These are phyloP conservation scores for Wickerhamiella cacticola DNA, from an alignment of 805 yeast genomes.

Conservation along the genomic window DNA sequence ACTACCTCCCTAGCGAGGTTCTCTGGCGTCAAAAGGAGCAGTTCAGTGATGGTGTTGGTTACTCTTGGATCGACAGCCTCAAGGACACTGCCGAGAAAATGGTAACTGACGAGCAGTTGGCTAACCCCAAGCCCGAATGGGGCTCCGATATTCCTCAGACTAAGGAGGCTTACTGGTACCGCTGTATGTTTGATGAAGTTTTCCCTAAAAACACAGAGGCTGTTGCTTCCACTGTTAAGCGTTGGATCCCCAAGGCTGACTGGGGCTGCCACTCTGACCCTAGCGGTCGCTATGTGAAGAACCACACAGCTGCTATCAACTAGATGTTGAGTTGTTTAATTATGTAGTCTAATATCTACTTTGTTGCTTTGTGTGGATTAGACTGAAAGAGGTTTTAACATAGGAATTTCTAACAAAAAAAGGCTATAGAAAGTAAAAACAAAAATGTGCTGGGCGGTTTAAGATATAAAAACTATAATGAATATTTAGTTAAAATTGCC, in stretches of 20 bases:
- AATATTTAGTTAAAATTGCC: too few species aligned
- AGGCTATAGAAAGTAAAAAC: too few species aligned
- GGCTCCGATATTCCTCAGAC: conserved; percentile 90
- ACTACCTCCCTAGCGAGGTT: conserved; percentile 91
- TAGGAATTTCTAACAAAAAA: too few species aligned
- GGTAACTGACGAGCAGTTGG: conserved; percentile 82
- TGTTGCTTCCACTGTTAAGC: conserved; percentile 93
- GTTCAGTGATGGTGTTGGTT: conserved; percentile 98
- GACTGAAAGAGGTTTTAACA: too few species aligned
- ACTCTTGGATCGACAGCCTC: conserved; percentile 97
- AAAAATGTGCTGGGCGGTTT: too few species aligned
- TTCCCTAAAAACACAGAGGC: conserved; percentile 79
- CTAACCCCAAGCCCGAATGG: conserved; percentile 90
- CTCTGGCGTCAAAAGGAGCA: conserved; percentile 99
- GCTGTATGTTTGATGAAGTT: conserved; percentile 87
- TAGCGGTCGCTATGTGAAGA: conserved; percentile 89
- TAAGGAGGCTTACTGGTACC: conserved; percentile 98
- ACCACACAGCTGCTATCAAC: conserved; percentile 61
- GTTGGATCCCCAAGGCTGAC: conserved; percentile 99
- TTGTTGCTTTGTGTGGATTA: too few species aligned
- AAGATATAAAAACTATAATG: too few species aligned
- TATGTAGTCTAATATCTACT: too few species aligned
- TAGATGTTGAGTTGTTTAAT: neutral
- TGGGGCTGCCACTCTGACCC: conserved; percentile 99
- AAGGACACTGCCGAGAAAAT: conserved; percentile 87